Conservation (phyloP, 495 filamentous ascomycete genomes). For the Hypoxylon trugodes region DNA sequence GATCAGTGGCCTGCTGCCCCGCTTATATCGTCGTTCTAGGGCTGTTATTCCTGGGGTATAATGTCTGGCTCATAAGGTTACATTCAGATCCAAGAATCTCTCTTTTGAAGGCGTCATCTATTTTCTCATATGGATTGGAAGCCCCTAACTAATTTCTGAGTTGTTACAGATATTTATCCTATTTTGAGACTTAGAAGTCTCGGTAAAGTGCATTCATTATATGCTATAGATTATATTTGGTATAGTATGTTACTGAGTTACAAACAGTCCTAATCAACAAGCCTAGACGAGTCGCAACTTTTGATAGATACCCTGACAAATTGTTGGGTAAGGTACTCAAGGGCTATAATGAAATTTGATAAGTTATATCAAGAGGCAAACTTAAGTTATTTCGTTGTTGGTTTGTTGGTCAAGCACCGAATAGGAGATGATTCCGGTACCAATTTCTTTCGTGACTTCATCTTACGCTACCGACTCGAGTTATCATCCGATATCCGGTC, state of each 20-base stretch:
- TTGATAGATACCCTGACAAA: too few species aligned
- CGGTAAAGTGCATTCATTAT: too few species aligned
- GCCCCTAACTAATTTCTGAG: constrained; percentile 17
- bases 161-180: constrained; percentile 1
- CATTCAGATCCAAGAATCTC: constrained; percentile 22
- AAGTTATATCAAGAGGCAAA: constrained; percentile 3
- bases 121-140: neutral
- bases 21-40: constrained; percentile 12
- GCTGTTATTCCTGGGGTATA: neutral
- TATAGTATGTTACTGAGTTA: too few species aligned
- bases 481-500: neutral
- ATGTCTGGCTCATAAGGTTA: constrained; percentile 13
- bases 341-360: neutral
- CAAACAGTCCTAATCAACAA: too few species aligned
- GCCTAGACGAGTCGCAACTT: too few species aligned
- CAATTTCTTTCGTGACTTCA: constrained; percentile 16
- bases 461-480: neutral
- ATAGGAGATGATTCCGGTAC: constrained; percentile 5
- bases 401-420: constrained; percentile 11
- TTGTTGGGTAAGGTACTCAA: too few species aligned
- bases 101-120: constrained; percentile 18
- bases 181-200: neutral
- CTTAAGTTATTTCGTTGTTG: neutral
- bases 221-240: too few species aligned
- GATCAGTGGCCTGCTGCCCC: too few species aligned